Percentiles rank a stretch among this genome's conserved stretches.
Evolutionary conservation across 2,329 filamentous ascomycete genomes (phyloP).

Genomic region (Basipetospora chlamydospora): DNA sequence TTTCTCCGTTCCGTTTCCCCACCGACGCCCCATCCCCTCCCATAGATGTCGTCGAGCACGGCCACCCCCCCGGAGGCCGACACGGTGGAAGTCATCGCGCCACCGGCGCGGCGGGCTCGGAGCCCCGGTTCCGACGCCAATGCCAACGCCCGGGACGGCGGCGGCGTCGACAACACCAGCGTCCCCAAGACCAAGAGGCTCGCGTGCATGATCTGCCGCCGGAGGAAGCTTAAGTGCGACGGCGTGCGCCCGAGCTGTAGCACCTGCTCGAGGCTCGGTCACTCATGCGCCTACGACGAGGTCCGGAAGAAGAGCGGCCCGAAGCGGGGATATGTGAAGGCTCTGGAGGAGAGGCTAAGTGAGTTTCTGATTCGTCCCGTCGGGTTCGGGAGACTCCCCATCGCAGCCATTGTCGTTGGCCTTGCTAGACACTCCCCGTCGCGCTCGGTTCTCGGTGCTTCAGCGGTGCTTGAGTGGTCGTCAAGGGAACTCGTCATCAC

Average conservation of each 20-base stretch:
- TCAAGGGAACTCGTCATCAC: too few species aligned
- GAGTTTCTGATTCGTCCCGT: conserved; percentile 20
- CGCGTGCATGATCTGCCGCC: conserved; percentile 86
- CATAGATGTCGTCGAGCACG: conserved; percentile 7
- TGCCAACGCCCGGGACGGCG: too few species aligned
- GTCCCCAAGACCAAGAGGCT: conserved; percentile 80
- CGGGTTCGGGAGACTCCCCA: too few species aligned
- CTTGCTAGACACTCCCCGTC: too few species aligned
- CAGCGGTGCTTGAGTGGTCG: too few species aligned
- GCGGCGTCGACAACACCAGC: conserved; percentile 34
- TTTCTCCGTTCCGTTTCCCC: neutral
- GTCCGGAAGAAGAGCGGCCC: conserved; percentile 87
- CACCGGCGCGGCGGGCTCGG: conserved; percentile 8
- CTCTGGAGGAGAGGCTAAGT: conserved; percentile 85
- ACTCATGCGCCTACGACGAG: conserved; percentile 83
- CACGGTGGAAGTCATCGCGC: conserved; percentile 3
- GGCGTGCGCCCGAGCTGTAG: conserved; percentile 72
- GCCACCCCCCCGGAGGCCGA: conserved; percentile 10
- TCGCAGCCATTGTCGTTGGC: too few species aligned
- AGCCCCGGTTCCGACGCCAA: conserved; percentile 19
- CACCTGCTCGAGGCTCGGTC: conserved; percentile 74
- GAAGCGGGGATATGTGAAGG: conserved; percentile 88
- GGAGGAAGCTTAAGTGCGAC: conserved; percentile 84
- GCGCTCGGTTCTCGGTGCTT: too few species aligned
- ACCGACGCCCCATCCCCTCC: neutral